Evolutionary conservation across 768 basidiomycete genomes (phyloP).

Genomic region (Collybiopsis confluens): DNA sequence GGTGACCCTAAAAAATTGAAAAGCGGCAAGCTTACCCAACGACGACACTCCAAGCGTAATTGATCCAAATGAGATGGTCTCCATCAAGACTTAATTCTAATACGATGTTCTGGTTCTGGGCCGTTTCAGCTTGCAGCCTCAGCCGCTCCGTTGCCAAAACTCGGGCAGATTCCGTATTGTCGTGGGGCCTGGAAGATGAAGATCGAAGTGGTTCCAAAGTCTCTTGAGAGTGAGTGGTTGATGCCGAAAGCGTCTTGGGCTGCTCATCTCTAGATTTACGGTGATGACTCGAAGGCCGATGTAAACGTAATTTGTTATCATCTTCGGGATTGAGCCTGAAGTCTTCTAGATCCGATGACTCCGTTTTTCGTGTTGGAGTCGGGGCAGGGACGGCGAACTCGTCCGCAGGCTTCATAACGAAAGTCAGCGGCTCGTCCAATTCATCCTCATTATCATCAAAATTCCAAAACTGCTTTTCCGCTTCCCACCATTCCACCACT

Average conservation of each 20-base stretch:
- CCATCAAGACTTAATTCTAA: conserved; percentile 93
- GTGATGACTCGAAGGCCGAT: conserved; percentile 45
- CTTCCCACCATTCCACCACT: conserved; percentile 99
- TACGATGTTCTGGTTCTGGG: conserved; percentile 94
- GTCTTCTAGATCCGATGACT: conserved; percentile 37
- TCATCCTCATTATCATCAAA: conserved; percentile 92
- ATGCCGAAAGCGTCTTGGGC: conserved; percentile 40
- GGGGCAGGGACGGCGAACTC: conserved; percentile 38
- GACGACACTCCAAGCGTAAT: conserved; percentile 92
- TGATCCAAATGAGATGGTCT: conserved; percentile 93
- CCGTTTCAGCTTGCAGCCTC: conserved; percentile 86
- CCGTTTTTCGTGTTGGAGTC: conserved; percentile 31
- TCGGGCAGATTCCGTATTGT: conserved; percentile 71
- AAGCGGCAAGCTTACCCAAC: conserved; percentile 61
- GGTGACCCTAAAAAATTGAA: conserved; percentile 1
- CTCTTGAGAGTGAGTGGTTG: conserved; percentile 18
- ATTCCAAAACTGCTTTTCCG: conserved; percentile 99
- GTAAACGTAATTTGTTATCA: conserved; percentile 45
- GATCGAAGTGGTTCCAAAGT: conserved; percentile 30
- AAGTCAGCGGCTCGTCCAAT: conserved; percentile 85
- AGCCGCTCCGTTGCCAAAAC: conserved; percentile 87
- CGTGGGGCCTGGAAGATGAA: conserved; percentile 42
- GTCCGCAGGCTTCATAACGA: conserved; percentile 87
- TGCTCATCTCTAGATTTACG: conserved; percentile 58
- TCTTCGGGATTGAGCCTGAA: conserved; percentile 52